Percentiles rank a stretch among this genome's conserved stretches.
Evolutionary conservation across 2,329 filamentous ascomycete species (phyloP).

Genomic region (Stenocarpella maydis): DNA sequence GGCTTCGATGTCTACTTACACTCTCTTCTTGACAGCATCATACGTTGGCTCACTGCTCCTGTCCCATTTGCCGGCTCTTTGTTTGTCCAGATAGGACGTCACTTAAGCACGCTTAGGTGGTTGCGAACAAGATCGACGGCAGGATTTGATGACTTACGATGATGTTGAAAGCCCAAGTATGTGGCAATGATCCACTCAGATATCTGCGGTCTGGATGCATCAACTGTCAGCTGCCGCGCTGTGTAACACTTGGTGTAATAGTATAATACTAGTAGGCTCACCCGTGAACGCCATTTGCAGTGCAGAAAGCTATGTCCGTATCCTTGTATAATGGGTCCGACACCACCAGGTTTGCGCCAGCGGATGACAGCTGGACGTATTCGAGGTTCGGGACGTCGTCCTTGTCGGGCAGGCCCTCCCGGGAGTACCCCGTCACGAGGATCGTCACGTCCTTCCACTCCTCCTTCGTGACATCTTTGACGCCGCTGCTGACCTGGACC

Average conservation of each 20-base stretch:
- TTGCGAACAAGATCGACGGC: background rate
- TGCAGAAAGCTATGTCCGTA: conserved; percentile 59
- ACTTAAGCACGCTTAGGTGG: conserved; percentile 45
- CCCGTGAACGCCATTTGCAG: conserved; percentile 67
- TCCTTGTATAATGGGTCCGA: conserved; percentile 57
- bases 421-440: conserved; percentile 45
- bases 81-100: conserved; percentile 53
- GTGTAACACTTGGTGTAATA: background rate
- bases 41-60: conserved; percentile 44
- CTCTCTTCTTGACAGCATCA: conserved; percentile 57
- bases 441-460: conserved; percentile 60
- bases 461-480: conserved; percentile 43
- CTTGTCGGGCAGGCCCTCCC: conserved; percentile 53
- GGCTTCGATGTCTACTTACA: conserved; percentile 49
- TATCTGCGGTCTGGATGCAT: conserved; percentile 58
- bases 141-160: conserved; percentile 46
- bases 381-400: conserved; percentile 57
- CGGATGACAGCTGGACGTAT: conserved; percentile 62
- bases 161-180: conserved; percentile 58
- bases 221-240: background rate
- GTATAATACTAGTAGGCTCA: conserved; percentile 47
- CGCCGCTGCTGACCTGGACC: conserved; percentile 47
- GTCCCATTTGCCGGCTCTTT: conserved; percentile 55
- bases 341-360: conserved; percentile 60
- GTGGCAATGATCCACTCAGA: conserved; percentile 64